Percentiles rank a stretch among this genome's conserved stretches.
Evolutionary conservation across 2,329 filamentous ascomycete genomes (phyloP).

Genomic region (Aspergillus neoniger): DNA sequence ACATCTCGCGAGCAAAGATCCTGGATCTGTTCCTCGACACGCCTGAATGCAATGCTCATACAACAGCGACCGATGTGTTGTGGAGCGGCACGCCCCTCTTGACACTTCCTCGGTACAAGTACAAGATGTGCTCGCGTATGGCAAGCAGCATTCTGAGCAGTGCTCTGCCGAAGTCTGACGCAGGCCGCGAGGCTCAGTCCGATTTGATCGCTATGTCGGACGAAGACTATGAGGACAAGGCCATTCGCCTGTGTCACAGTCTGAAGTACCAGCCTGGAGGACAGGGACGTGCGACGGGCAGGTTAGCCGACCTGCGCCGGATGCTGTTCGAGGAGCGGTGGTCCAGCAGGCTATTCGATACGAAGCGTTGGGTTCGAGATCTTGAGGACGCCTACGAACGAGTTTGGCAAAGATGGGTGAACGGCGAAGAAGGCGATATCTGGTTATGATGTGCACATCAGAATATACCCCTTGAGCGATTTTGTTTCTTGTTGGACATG

Average conservation of each 20-base stretch:
- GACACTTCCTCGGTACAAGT: conserved; percentile 85
- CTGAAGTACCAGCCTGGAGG: conserved; percentile 58
- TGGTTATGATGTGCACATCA: conserved; percentile 61
- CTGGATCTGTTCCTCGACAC: conserved; percentile 97
- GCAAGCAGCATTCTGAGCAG: conserved; percentile 91
- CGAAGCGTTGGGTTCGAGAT: conserved; percentile 84
- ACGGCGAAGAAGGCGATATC: conserved; percentile 87
- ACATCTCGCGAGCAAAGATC: conserved; percentile 87
- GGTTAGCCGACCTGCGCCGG: conserved; percentile 75
- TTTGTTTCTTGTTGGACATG: conserved; percentile 1
- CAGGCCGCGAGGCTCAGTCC: conserved; percentile 66
- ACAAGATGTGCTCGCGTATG: conserved; percentile 99
- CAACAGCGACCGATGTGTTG: conserved; percentile 90
- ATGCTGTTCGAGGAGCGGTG: conserved; percentile 82
- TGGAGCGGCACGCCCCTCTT: conserved; percentile 95
- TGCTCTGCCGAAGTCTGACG: conserved; percentile 71
- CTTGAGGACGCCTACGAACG: conserved; percentile 84
- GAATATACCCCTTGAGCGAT: conserved; percentile 12
- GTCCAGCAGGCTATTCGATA: conserved; percentile 88
- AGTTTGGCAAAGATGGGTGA: conserved; percentile 87
- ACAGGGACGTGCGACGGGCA: conserved; percentile 54
- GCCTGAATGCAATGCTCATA: conserved; percentile 97
- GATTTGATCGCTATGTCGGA: conserved; percentile 80
- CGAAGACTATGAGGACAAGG: conserved; percentile 78
- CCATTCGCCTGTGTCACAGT: conserved; percentile 65